Conservation (phyloP, 148 eudicot genomes). For the Rhododendron molle region DNA sequence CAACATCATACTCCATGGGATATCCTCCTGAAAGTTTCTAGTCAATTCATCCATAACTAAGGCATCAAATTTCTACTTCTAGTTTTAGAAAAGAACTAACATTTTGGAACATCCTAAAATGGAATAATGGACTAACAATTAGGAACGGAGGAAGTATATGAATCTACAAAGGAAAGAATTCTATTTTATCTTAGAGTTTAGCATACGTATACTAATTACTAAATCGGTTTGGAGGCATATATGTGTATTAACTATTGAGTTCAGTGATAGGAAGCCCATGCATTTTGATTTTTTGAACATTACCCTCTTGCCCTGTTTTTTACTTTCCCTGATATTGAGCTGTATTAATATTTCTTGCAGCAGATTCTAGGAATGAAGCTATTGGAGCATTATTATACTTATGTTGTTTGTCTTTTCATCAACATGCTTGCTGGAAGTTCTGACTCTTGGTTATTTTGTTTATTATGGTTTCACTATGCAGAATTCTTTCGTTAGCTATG, state of each 20-base stretch:
- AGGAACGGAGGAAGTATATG: no score
- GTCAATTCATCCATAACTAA: no score
- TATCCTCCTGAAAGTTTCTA: no score
- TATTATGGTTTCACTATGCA: slow-evolving; percentile 33
- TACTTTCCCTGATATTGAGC: background rate
- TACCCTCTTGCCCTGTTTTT: background rate
- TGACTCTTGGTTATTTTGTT: background rate
- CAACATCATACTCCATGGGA: no score
- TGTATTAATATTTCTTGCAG: background rate
- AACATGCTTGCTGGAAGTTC: background rate
- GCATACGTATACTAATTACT: no score
- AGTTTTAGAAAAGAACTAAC: no score
- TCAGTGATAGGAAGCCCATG: background rate
- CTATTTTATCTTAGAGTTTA: background rate
- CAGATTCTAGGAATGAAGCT: background rate
- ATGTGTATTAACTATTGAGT: background rate
- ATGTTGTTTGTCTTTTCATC: background rate
- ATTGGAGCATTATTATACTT: background rate
- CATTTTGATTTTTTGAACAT: background rate
- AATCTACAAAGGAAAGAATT: background rate
- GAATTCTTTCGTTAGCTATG: slow-evolving; percentile 88
- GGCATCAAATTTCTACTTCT: no score
- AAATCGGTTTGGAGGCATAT: background rate
- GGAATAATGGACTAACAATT: no score
- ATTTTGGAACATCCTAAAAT: no score